Percentiles rank a stretch among this genome's conserved stretches.
These are phyloP conservation scores for Patellaria atrata DNA, from an alignment of 495 filamentous ascomycete genomes.

Conservation along the genomic window DNA sequence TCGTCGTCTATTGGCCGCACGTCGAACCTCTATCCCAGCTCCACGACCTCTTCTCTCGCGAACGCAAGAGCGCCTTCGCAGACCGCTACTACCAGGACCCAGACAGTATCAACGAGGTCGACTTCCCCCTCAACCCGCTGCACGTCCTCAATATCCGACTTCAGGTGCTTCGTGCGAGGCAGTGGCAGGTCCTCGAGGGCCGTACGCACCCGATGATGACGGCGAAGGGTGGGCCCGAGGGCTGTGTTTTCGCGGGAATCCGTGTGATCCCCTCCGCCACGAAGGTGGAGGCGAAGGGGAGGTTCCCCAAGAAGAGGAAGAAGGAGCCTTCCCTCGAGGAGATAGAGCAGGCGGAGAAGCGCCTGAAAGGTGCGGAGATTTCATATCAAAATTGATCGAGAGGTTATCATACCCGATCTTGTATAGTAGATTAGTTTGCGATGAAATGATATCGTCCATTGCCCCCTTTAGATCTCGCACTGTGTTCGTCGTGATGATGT, in stretches of 20 bases:
- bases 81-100: constrained; percentile 3
- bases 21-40: constrained; percentile 63
- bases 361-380: constrained; percentile 1
- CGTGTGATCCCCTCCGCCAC: constrained; percentile 65
- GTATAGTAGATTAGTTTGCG: no score
- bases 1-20: constrained; percentile 69
- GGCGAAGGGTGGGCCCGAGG: constrained; percentile 70
- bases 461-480: no score
- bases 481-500: no score
- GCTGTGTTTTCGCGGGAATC: constrained; percentile 74
- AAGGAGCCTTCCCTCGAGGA: no score
- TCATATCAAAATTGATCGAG: no score
- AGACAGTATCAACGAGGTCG: constrained; percentile 16
- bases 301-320: constrained; percentile 45
- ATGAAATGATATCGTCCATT: no score
- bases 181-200: constrained; percentile 84
- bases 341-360: constrained; percentile 25
- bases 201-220: constrained; percentile 93
- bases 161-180: constrained; percentile 57
- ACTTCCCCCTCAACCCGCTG: constrained; percentile 74
- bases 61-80: constrained; percentile 59
- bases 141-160: constrained; percentile 64
- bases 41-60: constrained; percentile 65
- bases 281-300: constrained; percentile 69
- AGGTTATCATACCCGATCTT: no score